These are phyloP conservation scores for Bimuria novae-zelandiae DNA, from an alignment of 2,329 filamentous ascomycete genomes.

Conservation along the genomic window DNA sequence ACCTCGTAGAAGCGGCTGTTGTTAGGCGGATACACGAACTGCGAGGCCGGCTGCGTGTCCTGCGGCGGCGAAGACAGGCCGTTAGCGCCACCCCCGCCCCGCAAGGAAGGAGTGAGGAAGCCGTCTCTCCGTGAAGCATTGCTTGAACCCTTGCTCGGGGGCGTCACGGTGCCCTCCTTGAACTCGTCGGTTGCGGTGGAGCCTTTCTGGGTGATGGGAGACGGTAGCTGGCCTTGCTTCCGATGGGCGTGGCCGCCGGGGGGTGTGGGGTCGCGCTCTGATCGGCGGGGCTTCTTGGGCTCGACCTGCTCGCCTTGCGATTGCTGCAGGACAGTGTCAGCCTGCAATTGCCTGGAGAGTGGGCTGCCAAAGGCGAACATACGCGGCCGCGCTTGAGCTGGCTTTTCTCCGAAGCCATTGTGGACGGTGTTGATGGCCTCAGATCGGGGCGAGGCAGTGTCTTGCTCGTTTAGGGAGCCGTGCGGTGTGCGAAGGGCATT, in stretches of 20 bases:
- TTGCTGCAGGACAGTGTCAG: slow-evolving; percentile 55
- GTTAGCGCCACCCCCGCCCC: slow-evolving; percentile 20
- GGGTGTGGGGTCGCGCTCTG: slow-evolving; percentile 67
- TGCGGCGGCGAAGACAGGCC: slow-evolving; percentile 68
- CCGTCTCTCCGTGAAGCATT: slow-evolving; percentile 32
- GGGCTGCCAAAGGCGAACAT: slow-evolving; percentile 43
- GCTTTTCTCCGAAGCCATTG: slow-evolving; percentile 73
- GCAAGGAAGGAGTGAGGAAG: slow-evolving; percentile 24
- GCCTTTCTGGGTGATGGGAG: slow-evolving; percentile 74
- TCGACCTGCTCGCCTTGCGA: slow-evolving; percentile 69
- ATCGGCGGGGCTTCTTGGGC: slow-evolving; percentile 82
- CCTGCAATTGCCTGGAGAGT: slow-evolving; percentile 9
- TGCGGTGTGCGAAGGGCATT: slow-evolving; percentile 26
- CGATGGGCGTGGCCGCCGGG: slow-evolving; percentile 57
- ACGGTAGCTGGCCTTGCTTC: slow-evolving; percentile 68
- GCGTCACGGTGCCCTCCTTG: slow-evolving; percentile 75
- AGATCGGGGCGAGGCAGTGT: slow-evolving; percentile 20
- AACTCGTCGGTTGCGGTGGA: slow-evolving; percentile 63
- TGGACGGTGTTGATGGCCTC: slow-evolving; percentile 1
- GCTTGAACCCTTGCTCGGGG: slow-evolving; percentile 54
- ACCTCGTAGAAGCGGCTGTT: slow-evolving; percentile 77
- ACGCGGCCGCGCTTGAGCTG: slow-evolving; percentile 83
- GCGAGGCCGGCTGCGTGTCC: slow-evolving; percentile 79
- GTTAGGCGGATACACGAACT: slow-evolving; percentile 77
- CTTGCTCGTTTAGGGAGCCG: slow-evolving; percentile 23